These are phyloP conservation scores for Tremella mesenterica DNA, from an alignment of 768 basidiomycete species.

Conservation along the genomic window DNA sequence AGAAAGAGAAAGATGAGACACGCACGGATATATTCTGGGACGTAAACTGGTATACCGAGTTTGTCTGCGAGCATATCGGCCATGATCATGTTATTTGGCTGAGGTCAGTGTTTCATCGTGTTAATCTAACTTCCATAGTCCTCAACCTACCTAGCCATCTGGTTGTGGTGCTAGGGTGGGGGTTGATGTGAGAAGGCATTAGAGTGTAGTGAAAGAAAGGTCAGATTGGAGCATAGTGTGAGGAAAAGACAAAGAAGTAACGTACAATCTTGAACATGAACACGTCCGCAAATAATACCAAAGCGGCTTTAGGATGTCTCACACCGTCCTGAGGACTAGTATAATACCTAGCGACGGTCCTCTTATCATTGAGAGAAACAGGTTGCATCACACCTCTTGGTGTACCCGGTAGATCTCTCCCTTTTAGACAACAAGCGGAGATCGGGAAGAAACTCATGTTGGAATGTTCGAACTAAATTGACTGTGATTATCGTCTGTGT, in stretches of 20 bases:
- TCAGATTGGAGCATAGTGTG: no score
- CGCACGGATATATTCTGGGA: conserved; percentile 34
- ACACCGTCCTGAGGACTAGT: conserved; percentile 14
- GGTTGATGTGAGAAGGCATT: no score
- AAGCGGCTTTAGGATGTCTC: conserved; percentile 10
- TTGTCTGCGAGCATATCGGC: conserved; percentile 27
- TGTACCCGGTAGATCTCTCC: conserved; percentile 11
- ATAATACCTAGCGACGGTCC: conserved; percentile 19
- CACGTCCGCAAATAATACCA: conserved; percentile 20
- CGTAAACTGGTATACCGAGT: conserved; percentile 23
- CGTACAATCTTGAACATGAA: conserved; percentile 21
- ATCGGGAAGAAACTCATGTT: conserved; percentile 24
- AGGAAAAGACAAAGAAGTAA: no score
- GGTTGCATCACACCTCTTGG: conserved; percentile 17
- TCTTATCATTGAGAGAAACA: background rate
- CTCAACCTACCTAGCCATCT: no score
- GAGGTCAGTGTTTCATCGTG: no score
- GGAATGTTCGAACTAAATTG: no score
- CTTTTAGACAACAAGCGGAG: conserved; percentile 21
- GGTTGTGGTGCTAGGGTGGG: no score
- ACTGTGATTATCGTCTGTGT: no score
- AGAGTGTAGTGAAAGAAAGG: no score
- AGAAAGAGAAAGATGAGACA: background rate
- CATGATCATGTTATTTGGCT: conserved; percentile 30
- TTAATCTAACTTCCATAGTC: no score